Evolutionary conservation across 495 filamentous ascomycete species (phyloP).

Genomic region (Daldinia caldariorum): DNA sequence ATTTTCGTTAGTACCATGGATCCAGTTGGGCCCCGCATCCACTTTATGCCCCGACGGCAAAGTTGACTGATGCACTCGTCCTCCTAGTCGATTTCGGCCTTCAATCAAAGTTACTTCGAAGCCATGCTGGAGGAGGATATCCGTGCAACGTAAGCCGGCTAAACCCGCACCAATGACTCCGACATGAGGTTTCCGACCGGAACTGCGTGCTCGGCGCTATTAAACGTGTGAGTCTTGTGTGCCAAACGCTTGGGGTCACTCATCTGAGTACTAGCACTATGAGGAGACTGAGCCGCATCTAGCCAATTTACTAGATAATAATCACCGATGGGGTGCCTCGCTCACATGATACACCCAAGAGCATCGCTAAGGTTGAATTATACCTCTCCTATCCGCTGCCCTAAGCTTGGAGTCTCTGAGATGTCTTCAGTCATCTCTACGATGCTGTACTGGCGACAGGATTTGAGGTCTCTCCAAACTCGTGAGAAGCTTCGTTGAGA

Average conservation of each 20-base stretch:
- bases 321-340: slow-evolving; percentile 46
- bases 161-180: slow-evolving; percentile 88
- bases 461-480: slow-evolving; percentile 60
- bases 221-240: slow-evolving; percentile 43
- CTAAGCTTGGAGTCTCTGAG: slow-evolving; percentile 33
- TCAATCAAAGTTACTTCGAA: slow-evolving; percentile 87
- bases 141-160: slow-evolving; percentile 86
- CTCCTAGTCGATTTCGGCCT: slow-evolving; percentile 83
- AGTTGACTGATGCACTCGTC: slow-evolving; percentile 70
- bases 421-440: slow-evolving; percentile 44
- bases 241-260: slow-evolving; percentile 42
- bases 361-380: slow-evolving; percentile 40
- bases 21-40: slow-evolving; percentile 89
- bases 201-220: slow-evolving; percentile 51
- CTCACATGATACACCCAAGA: slow-evolving; percentile 49
- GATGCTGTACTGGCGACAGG: slow-evolving; percentile 48
- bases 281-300: slow-evolving; percentile 48
- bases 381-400: slow-evolving; percentile 47
- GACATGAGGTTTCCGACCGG: slow-evolving; percentile 58
- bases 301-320: slow-evolving; percentile 42
- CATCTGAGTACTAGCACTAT: slow-evolving; percentile 47
- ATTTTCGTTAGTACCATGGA: slow-evolving; percentile 87
- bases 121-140: slow-evolving; percentile 80
- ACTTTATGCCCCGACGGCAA: slow-evolving; percentile 60
- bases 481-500: slow-evolving; percentile 54